A percentile compares a stretch with the other conserved stretches of the same genome.
Evolutionary conservation across 2,329 filamentous ascomycete species (phyloP).

Genomic region (Claviceps pusilla): DNA sequence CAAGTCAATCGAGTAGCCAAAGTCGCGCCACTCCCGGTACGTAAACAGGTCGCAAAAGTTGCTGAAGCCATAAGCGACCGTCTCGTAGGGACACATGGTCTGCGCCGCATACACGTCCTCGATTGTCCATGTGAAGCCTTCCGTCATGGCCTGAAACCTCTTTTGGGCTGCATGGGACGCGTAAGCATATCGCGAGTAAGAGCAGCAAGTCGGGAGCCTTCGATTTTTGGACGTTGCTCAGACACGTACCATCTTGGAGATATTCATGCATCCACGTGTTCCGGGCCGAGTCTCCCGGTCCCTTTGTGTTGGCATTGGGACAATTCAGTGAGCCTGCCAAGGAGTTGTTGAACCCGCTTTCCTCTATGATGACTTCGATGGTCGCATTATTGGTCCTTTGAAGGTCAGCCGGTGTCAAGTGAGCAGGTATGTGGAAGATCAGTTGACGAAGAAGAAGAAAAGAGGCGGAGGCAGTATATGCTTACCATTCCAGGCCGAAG

Average conservation of each 20-base stretch:
- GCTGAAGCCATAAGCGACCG: slow-evolving; percentile 60
- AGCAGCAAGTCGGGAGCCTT: background rate
- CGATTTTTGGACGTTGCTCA: background rate
- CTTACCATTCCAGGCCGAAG: slow-evolving; percentile 55
- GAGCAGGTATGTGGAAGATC: too few species aligned
- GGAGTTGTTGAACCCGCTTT: slow-evolving; percentile 50
- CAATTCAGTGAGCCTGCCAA: slow-evolving; percentile 54
- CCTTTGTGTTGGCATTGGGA: slow-evolving; percentile 40
- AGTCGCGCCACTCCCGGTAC: slow-evolving; percentile 58
- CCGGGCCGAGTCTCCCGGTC: slow-evolving; percentile 37
- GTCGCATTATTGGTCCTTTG: slow-evolving; percentile 50
- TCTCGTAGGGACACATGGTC: slow-evolving; percentile 63
- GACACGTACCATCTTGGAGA: slow-evolving; percentile 37
- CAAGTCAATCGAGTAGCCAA: slow-evolving; percentile 57
- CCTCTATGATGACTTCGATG: slow-evolving; percentile 57
- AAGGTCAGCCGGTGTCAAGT: background rate
- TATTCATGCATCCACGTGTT: slow-evolving; percentile 49
- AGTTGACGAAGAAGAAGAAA: too few species aligned
- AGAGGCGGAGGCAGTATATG: too few species aligned
- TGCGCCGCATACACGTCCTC: slow-evolving; percentile 53
- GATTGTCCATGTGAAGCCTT: slow-evolving; percentile 47
- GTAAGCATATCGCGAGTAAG: background rate
- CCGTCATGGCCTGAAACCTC: slow-evolving; percentile 40
- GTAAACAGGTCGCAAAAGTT: slow-evolving; percentile 62
- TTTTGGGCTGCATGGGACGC: slow-evolving; percentile 32